A percentile compares a stretch with the other conserved stretches of the same genome.
Evolutionary conservation across 225 moss, liverwort and hornwort genomes (phyloP).

Genomic region (Neckera pumila): DNA sequence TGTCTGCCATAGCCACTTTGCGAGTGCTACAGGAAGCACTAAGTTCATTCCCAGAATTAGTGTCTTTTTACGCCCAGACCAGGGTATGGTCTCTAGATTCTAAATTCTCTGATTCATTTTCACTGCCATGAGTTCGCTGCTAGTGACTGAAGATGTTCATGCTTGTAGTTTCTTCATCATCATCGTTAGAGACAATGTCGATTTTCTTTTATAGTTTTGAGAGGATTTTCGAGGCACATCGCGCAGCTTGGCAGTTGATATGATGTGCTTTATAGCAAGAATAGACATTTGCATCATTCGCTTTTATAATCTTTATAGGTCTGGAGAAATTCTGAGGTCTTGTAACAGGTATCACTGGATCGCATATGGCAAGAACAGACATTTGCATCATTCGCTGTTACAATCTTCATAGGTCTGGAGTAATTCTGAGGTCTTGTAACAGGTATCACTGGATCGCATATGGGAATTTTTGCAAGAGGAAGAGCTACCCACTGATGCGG

Average conservation of each 20-base stretch:
- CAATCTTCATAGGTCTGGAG: not conserved
- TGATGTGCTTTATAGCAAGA: not conserved
- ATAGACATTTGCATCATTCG: not conserved
- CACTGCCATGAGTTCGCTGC: not conserved
- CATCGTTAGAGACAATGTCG: not conserved
- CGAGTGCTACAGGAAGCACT: constrained; percentile 62
- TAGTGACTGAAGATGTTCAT: not conserved
- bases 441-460: constrained; percentile 68
- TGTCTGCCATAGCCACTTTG: constrained; percentile 78
- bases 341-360: constrained; percentile 50
- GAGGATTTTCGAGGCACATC: not conserved
- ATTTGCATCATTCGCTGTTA: not conserved
- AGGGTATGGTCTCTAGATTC: constrained; percentile 1
- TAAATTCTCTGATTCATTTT: not conserved
- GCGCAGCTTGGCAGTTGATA: not conserved
- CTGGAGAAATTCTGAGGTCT: not conserved
- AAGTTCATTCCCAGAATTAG: constrained; percentile 48
- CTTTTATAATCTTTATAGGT: not conserved
- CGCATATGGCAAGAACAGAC: constrained; percentile 10
- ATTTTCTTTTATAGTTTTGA: not conserved
- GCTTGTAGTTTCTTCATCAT: not conserved
- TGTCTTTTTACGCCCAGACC: constrained; percentile 51
- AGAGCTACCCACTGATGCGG: constrained; percentile 64
- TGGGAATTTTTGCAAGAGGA: constrained; percentile 58
- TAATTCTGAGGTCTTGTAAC: not conserved